Evolutionary conservation across 2,329 filamentous ascomycete genomes (phyloP), one percentile per base, ranked within the genome.

Genomic region (Aspergillus clavatus): DNA sequence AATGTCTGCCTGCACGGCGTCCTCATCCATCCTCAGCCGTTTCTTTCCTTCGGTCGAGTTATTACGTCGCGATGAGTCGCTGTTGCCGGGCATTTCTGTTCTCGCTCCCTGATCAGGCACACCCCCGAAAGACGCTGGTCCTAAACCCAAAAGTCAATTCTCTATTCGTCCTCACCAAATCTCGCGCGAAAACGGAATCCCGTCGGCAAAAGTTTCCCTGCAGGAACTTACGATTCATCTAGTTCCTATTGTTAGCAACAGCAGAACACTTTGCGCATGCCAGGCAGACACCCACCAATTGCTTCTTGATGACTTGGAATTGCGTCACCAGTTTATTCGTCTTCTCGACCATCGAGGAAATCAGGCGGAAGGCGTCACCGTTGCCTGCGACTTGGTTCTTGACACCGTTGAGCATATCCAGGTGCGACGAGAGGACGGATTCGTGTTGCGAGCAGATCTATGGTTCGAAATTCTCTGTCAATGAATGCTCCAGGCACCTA

Each of bases 401-500:
- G 2, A 72, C 56, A 47, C 62, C 57, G 12, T 63, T 55, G 7
- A 72, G 54, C 52, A 72, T 62, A 37, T 65, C 56, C 2, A 70
- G 45, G 47, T 74, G 71, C 3, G 62, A 66, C 26, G 60, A 56
- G 3, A 73, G 55, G 22, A 70, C 51, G 2, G 53, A 61, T n/a
- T 71, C 65, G 50, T 73, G 70, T 29, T 65, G 67, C 10, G 60
- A 52, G 44, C 69, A 69, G 18, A 72, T 54, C 69, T 72, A 38
- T 35, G 14, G 18, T 35, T 19, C 23, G 8, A 24, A 3, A 35
- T 8, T 19, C 18, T 2, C n/a, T 3, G 31, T 35, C 8, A 35
- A 18, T 21, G 7, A 21, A 11, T n/a, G 7, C 14, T 11, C 16
- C 11, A 18, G 8, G 18, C 12, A 19, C 10, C 29, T 33, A 33